These are phyloP conservation scores for Heimioporus sp. DNA, from an alignment of 768 basidiomycete genomes.

Conservation along the genomic window DNA sequence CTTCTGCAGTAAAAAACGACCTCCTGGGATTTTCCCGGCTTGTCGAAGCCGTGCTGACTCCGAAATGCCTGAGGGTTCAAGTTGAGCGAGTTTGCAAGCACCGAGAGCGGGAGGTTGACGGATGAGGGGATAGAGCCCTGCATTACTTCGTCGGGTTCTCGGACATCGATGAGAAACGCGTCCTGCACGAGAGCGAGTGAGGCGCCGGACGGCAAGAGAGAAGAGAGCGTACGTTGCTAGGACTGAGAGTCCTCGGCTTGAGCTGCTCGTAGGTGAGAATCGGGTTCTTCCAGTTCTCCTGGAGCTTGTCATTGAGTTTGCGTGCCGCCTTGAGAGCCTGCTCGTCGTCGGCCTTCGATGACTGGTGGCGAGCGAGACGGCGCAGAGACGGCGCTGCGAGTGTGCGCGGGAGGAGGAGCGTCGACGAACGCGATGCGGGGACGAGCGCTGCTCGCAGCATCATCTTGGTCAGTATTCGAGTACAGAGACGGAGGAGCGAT, in stretches of 20 bases:
- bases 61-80: constrained; percentile 55
- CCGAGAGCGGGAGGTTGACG: constrained; percentile 84
- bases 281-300: constrained; percentile 75
- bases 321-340: constrained; percentile 30
- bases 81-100: constrained; percentile 66
- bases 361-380: constrained; percentile 33
- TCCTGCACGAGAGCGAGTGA: constrained; percentile 43
- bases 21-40: constrained; percentile 68
- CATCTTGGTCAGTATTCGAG: too few species aligned
- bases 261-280: constrained; percentile 77
- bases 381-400: constrained; percentile 10
- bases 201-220: neutral
- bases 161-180: constrained; percentile 81
- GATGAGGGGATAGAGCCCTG: constrained; percentile 92
- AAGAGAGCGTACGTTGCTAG: constrained; percentile 50
- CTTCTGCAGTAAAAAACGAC: constrained; percentile 90
- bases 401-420: constrained; percentile 5
- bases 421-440: constrained; percentile 11
- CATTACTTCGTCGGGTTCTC: constrained; percentile 87
- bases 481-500: too few species aligned
- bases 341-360: constrained; percentile 25
- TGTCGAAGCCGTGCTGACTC: constrained; percentile 67
- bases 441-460: constrained; percentile 26
- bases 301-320: constrained; percentile 37
- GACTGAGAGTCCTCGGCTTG: constrained; percentile 75